Conservation (phyloP, 805 yeast species). For the Teunomyces kruisii region DNA sequence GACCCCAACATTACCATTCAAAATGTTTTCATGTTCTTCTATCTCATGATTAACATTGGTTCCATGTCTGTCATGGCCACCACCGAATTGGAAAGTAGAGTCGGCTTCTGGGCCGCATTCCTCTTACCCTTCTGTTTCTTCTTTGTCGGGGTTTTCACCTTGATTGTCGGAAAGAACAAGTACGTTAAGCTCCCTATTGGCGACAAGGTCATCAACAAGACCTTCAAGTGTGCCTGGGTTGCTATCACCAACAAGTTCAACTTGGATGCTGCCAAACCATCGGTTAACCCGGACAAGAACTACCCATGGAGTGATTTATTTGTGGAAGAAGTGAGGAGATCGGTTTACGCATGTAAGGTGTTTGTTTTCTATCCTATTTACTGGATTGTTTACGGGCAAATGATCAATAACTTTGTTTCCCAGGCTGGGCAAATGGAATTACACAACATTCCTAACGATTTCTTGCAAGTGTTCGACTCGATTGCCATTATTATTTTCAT, state of each 20-base stretch:
- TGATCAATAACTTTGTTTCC: conserved; percentile 69
- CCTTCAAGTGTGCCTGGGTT: conserved; percentile 45
- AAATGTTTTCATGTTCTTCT: conserved; percentile 73
- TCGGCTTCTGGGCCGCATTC: conserved; percentile 76
- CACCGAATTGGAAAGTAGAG: conserved; percentile 63
- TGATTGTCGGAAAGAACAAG: conserved; percentile 52
- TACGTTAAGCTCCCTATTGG: conserved; percentile 62
- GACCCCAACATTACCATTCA: conserved; percentile 73
- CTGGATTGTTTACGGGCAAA: conserved; percentile 72
- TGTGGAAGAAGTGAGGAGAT: conserved; percentile 69
- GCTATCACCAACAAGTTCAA: conserved; percentile 48
- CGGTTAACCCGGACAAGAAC: conserved; percentile 45
- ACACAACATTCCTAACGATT: conserved; percentile 79
- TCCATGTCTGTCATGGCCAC: conserved; percentile 75
- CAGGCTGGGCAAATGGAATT: conserved; percentile 74
- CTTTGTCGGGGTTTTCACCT: conserved; percentile 49
- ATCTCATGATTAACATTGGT: conserved; percentile 75
- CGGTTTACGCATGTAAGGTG: conserved; percentile 70
- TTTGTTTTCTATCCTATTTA: conserved; percentile 69
- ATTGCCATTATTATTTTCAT: conserved; percentile 74
- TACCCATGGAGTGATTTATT: conserved; percentile 66
- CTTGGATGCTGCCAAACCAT: conserved; percentile 58
- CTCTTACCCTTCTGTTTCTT: conserved; percentile 65
- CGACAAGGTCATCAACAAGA: conserved; percentile 58
- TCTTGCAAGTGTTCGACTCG: conserved; percentile 74